Base-by-base conservation (phyloP, 331 rosid species). In the Erythrophleum ivorense region DNA sequence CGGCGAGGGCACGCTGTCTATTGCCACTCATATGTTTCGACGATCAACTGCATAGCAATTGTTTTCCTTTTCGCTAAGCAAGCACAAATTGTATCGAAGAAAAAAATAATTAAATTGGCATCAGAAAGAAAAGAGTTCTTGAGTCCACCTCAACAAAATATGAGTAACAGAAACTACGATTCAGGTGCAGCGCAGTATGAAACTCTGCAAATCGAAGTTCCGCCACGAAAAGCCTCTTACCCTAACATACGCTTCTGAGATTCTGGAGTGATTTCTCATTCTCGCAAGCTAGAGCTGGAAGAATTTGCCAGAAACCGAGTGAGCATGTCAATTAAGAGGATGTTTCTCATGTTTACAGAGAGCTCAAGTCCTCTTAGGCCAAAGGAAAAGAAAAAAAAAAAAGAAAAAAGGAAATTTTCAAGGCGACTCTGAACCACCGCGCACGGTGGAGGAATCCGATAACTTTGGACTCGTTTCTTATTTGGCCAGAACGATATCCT, bases 1-100 rank as follows among this genome's bases (percentile, higher is more conserved):
- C 90, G 59, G 89, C 90, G 3, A 90, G 90, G 89, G 88, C 74
- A 77, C 87, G 91, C 80, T 91, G 98, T 78, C 95, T 86, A 65
- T 83, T 45, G 45, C 89, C 88, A 84, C 95, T 92, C 98, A 91
- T 91, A 57, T 79, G 71, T 66, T 78, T 86, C 78, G 71, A 43
- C 45, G 50, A 46, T 11, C 21, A 11, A 43, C 38, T 21, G 74
- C 38, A 43, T 4, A 53, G 9, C 62, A 21, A 67, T 5, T 36
- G 33, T 9, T 62, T 66, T 3, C 29, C 62, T 16, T 15, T 34
- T 18, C 70, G 14, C 24, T 15, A 76, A 67, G 36, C 69, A 71
- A 40, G 9, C 36, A 29, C 34, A 8, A 54, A 68, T 16, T 54
- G 19, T 48, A 41, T 3, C 16, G 33, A 57, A 40, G 43, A 18